Base-by-base conservation (phyloP, 257 asterid genomes). In the Solanum appendiculatum region DNA sequence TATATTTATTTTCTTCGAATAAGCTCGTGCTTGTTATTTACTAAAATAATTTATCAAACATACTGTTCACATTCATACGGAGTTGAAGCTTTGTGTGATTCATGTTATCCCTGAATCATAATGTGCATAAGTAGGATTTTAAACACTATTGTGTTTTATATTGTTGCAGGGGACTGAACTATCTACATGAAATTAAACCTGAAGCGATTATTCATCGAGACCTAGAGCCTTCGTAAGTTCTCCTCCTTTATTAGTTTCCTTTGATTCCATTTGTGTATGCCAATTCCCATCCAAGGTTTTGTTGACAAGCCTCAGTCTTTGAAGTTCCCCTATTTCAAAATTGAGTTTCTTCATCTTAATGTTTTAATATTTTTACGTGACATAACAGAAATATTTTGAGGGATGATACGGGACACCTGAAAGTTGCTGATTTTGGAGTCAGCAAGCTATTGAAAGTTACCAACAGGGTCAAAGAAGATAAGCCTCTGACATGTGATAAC, bases 391-490 rank as follows among this genome's bases (percentile, higher is more conserved):
- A 97, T 91, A 91, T 97, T 74, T 93, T 97, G 96, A 93, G 93
- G 90, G 99, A 95, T 87, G 99, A 97, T 89, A 93, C 98, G 78
- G 98, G 99, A 85, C 98, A 97, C 90, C 93, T 97, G 85, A 97
- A 97, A 92, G 99, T 97, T 88, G 98, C 99, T 15, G 99, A 97
- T 86, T 97, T 97, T 77, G 98, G 98, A 89, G 94, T 95, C 48
- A 97, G 98, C 94, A 97, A 95, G 92, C 93, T 96, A 90, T 92
- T 97, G 10, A 90, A 92, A 92, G 97, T 95, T 60, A 90, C 98
- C 86, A 94, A 88, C 89, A 90, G 96, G 88, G 92, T 94, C 72
- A 95, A 92, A 93, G 98, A 97, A 91, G 95, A 95, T 36, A 86
- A 73, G 37, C 96, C 94, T 86, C 89, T 93, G 40, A 86, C 88